Base-by-base conservation (phyloP, 352 stramenopile species). In the Phytophthora europaea region DNA sequence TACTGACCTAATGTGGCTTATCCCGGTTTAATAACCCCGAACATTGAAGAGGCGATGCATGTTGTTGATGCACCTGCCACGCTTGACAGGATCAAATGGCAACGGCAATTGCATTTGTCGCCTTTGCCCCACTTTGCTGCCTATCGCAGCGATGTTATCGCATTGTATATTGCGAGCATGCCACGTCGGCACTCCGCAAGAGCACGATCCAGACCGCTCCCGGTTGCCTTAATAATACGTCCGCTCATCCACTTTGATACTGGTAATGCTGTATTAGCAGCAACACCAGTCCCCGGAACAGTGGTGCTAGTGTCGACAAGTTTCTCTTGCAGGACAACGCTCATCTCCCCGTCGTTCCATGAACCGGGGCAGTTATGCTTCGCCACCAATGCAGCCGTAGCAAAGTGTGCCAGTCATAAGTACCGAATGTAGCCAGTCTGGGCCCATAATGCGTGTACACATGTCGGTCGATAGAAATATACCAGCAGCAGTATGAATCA, bases 1-100 rank as follows among this genome's bases (percentile, higher is more conserved):
- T 3, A 63, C 56, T 8, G n/a, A 40, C 26, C 56, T n/a, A 63
- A 63, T 63, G 6, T 63, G 36, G 34, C 56, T 52, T 22, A 63
- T 63, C 6, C 56, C 56, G 13, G 56, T 53, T 26, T 16, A 20
- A 5, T 38, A 38, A 18, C 54, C 38, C 18, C 38, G 20, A 53
- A 53, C 38, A 23, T 53, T 63, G 56, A 52, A 63, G 22, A 52
- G 22, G 20, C 23, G 56, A 26, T 63, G 54, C 13, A 63, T 63
- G 16, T 63, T 47, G 38, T 63, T 38, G 9, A 48, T 53, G 40
- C 40, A 13, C 16, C 15, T 18, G 13, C 40, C 40, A n/a, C 40
- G 40, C 40, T 20, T 20, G 15, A 48, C 16, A 48, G 40, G 40
- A 20, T 48, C 15, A 48, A 20, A 48, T 6, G 40, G 40, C 16